Base-by-base conservation (phyloP, 108 stramenopile species). In the Nitzschia sp. region DNA sequence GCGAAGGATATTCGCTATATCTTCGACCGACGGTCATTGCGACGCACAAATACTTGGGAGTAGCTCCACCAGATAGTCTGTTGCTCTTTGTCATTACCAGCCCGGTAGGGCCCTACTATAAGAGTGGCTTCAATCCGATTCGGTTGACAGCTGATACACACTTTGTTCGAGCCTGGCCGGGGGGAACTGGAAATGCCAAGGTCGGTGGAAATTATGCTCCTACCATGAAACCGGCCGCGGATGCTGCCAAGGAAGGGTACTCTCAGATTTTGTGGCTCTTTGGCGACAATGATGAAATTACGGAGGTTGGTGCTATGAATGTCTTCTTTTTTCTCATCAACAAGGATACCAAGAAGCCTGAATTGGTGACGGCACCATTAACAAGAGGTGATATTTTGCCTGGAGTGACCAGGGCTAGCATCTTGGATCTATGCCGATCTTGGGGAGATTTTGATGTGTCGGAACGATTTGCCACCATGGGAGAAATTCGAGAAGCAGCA, bases 291-390 rank as follows among this genome's bases (percentile, higher is more conserved):
- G 79, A 95, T 63, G 76, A 85, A 63, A 77, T 98, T 8, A 98
- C 98, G 1, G 98, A 99, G 74, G 97, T 97, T 6, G 98, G 98
- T 26, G 88, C 96, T 3, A 99, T 99, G 98, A 99, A 99, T 81
- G 81, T 99, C 26, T 98, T 99, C 76, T 91, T 97, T 66, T 66
- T 92, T 33, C 47, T 87, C 45, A 67, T 77, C 19, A 93, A 93
- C 51, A 71, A 80, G 53, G 79, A 84, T n/a, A 76, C 69, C 51
- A 71, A 71, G 0, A 63, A 72, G 26, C 70, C 79, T 19, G 96
- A 96, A 68, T 79, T 98, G 25, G 90, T 96, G 17, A 98, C 98
- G 0, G 84, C 97, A n/a, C 91, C 98, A 8, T 80, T 98, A 32
- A 82, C 80, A 13, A 63, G 91, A 30, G 97, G 97, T 18, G 96